Percentiles rank a stretch among this genome's conserved stretches.
phyloP scores from a whole-genome alignment of 192 early-diverging fungal species.

The Linnemannia zychae region DNA sequence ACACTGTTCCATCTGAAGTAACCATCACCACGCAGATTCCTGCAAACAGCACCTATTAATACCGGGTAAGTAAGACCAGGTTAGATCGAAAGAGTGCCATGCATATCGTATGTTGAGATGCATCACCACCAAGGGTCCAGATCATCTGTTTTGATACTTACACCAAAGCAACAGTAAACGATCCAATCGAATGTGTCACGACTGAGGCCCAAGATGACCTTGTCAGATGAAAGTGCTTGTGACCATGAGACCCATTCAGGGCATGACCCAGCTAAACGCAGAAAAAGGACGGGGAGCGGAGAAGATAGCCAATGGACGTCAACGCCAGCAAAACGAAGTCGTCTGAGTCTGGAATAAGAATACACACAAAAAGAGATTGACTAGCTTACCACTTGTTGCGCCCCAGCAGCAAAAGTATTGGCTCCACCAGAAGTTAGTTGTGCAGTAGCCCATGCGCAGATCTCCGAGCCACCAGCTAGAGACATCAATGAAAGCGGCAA shows the following conservation, averaged over 20 bases:
- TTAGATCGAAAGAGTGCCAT: not conserved
- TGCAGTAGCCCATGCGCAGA: slow-evolving; percentile 87
- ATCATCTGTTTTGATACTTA: slow-evolving; percentile 16
- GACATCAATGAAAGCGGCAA: slow-evolving; percentile 81
- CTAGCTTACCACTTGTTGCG: slow-evolving; percentile 54
- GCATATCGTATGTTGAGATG: not conserved
- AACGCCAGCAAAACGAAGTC: not conserved
- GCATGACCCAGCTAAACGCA: slow-evolving; percentile 27
- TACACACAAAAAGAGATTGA: not conserved
- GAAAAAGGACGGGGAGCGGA: not conserved
- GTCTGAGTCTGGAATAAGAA: not conserved
- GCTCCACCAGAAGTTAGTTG: slow-evolving; percentile 79
- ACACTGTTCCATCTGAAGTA: slow-evolving; percentile 51
- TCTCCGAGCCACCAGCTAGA: slow-evolving; percentile 87
- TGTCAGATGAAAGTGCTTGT: slow-evolving; percentile 25
- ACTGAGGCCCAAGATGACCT: slow-evolving; percentile 29
- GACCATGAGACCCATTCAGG: slow-evolving; percentile 58
- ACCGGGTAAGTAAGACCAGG: not conserved
- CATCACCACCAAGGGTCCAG: not conserved
- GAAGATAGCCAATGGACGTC: not conserved
- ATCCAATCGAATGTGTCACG: slow-evolving; percentile 58
- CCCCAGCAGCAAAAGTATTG: slow-evolving; percentile 86
- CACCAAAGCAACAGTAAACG: slow-evolving; percentile 56
- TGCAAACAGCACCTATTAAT: slow-evolving; percentile 44
- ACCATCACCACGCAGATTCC: slow-evolving; percentile 50